Conservation (phyloP, 176 grass and related monocot genomes). For the Ampelocalamus luodianensis region DNA sequence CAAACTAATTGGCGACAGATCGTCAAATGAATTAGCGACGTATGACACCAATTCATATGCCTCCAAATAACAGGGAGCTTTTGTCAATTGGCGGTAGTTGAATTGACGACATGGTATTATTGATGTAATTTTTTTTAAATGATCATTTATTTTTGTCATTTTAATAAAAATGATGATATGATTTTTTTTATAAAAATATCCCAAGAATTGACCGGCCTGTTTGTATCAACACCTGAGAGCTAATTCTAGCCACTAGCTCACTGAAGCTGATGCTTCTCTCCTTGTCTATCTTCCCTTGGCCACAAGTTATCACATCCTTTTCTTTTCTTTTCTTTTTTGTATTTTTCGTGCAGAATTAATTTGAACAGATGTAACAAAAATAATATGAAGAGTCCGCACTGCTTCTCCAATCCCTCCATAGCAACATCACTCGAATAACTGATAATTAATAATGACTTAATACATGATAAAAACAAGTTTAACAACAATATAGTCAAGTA, state of each 20-base stretch:
- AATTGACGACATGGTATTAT: too few relatives aligned
- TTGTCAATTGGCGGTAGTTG: too few relatives aligned
- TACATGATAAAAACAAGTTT: neutral
- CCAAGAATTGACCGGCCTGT: neutral
- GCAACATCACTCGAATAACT: too few relatives aligned
- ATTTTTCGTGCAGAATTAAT: neutral
- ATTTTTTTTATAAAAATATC: too few relatives aligned
- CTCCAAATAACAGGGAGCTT: too few relatives aligned
- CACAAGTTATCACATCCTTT: conserved; percentile 40
- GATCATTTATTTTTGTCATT: too few relatives aligned
- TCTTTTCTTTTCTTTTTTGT: neutral
- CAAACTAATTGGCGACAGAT: too few relatives aligned
- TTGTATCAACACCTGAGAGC: neutral
- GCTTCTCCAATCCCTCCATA: neutral
- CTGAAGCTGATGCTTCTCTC: conserved; percentile 31
- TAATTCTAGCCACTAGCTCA: conserved; percentile 34
- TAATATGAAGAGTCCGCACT: neutral
- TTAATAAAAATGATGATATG: too few relatives aligned
- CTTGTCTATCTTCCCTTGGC: conserved; percentile 5
- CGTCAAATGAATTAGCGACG: too few relatives aligned
- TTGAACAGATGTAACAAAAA: neutral
- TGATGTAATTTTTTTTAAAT: too few relatives aligned
- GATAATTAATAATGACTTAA: neutral
- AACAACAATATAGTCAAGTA: neutral
- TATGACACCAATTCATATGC: too few relatives aligned